Evolutionary conservation across 345 rosid species (phyloP).

Genomic region (Punica granatum): DNA sequence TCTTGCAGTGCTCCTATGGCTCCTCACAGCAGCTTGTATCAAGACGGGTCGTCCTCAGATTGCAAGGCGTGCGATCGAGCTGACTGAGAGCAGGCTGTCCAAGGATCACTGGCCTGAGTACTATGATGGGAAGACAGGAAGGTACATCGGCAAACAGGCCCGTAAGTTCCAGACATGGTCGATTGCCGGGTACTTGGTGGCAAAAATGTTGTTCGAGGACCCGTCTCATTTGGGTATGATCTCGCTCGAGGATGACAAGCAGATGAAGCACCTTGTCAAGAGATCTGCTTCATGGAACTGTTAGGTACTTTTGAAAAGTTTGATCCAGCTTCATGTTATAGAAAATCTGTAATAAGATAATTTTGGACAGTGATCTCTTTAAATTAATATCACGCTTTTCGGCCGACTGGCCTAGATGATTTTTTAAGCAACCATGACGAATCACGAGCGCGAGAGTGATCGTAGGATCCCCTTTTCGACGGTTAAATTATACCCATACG

Average conservation of each 20-base stretch:
- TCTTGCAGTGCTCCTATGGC: slow-evolving; percentile 54
- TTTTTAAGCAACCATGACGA: no score
- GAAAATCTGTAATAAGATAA: no score
- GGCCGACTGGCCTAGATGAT: no score
- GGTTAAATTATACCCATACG: no score
- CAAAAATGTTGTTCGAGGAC: slow-evolving; percentile 61
- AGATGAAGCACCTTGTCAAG: slow-evolving; percentile 43
- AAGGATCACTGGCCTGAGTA: slow-evolving; percentile 73
- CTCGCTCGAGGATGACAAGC: slow-evolving; percentile 60
- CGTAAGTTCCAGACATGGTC: slow-evolving; percentile 72
- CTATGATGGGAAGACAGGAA: slow-evolving; percentile 52
- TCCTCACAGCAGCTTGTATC: slow-evolving; percentile 57
- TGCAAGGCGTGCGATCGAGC: slow-evolving; percentile 50
- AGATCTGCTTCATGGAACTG: slow-evolving; percentile 58
- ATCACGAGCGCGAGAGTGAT: no score
- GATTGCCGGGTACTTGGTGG: slow-evolving; percentile 56
- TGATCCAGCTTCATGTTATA: neutral
- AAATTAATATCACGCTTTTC: no score
- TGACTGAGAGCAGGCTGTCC: slow-evolving; percentile 37
- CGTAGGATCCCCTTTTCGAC: no score
- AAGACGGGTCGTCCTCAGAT: slow-evolving; percentile 66
- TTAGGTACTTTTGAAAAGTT: neutral
- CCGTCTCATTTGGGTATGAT: slow-evolving; percentile 66
- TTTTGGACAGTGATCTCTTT: no score
- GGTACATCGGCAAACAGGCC: slow-evolving; percentile 52